Evolutionary conservation across 2,329 filamentous ascomycete genomes (phyloP), one percentile per base, ranked within the genome.

Genomic region (Pyrenochaeta sp.): DNA sequence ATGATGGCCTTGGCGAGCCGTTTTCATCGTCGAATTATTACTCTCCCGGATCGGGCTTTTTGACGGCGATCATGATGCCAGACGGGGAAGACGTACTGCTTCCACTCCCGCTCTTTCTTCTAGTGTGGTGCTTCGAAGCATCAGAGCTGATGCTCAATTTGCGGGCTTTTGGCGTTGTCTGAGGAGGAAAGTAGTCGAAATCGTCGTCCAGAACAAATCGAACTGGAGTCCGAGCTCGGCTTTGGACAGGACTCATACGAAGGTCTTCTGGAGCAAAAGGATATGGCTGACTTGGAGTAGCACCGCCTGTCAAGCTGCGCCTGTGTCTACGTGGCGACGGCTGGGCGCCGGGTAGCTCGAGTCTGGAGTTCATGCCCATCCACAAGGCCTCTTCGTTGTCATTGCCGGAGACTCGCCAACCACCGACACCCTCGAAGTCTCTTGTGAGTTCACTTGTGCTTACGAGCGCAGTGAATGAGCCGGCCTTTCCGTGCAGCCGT

Each of bases 371-470:
- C 52, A 75, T 72, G 41, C 67, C 65, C 55, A 75, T 70, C 73
- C 73, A 77, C 9, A 73, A 37, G 3, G 72, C 73, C 51, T 75
- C 73, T 29, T 76, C 73, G 4, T 73, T 71, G 1, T 70, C 67
- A 18, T 67, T 67, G 9, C 63, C 66, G 3, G 67, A 49, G 11
- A 70, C 58, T 30, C 68, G 57, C 69, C 69, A 72, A 1, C 74
- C 74, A 18, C 74, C 74, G 1, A 76, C 68, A 37, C 72, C 72
- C 43, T 77, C 74, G 35, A 69, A 76, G 48, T 76, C 74, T 22
- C 72, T 60, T 9, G 63, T 63, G 3, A 63, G 35, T 9, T 66
- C 64, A 31, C 61, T 61, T 18, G 58, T 62, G 18, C 64, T 60
- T 18, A 73, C 39, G 20, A 74, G 55, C 2, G 62, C 61, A 10